Percentiles rank a stretch among this genome's conserved stretches.
Evolutionary conservation across 176 grass and related monocot genomes (phyloP).

Genomic region (Aegilops tauschii): DNA sequence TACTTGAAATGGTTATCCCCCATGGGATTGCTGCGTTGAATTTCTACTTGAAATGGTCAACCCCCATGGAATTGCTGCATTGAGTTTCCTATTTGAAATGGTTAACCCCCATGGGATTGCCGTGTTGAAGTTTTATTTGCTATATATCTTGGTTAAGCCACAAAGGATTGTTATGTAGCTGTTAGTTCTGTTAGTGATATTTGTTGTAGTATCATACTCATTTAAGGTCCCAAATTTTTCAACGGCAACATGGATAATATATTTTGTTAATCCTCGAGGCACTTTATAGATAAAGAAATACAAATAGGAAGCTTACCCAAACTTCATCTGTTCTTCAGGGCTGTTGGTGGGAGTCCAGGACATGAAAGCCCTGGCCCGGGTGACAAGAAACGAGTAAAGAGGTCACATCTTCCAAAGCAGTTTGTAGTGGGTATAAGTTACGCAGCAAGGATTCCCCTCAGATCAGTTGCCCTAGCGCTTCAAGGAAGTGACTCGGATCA

Average conservation of each 20-base stretch:
- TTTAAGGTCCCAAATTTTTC: neutral
- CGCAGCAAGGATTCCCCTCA: constrained; percentile 73
- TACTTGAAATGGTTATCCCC: neutral
- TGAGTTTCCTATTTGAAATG: neutral
- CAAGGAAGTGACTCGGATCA: constrained; percentile 55
- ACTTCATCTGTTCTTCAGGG: constrained; percentile 35
- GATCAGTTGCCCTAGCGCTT: constrained; percentile 60
- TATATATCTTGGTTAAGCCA: neutral
- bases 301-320: constrained; percentile 16
- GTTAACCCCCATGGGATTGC: neutral
- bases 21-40: neutral
- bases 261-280: neutral
- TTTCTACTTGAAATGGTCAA: neutral
- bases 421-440: constrained; percentile 63
- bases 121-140: neutral
- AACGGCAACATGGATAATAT: neutral
- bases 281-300: constrained; percentile 16
- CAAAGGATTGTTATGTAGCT: neutral
- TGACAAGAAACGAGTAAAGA: constrained; percentile 64
- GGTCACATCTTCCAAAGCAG: constrained; percentile 57
- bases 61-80: neutral
- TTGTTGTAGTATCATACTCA: constrained; percentile 1
- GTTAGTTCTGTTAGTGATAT: neutral
- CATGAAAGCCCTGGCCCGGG: constrained; percentile 44
- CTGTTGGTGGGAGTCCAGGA: constrained; percentile 51